phyloP scores from a whole-genome alignment of 148 eudicot species.

The Vaccinium darrowii region DNA sequence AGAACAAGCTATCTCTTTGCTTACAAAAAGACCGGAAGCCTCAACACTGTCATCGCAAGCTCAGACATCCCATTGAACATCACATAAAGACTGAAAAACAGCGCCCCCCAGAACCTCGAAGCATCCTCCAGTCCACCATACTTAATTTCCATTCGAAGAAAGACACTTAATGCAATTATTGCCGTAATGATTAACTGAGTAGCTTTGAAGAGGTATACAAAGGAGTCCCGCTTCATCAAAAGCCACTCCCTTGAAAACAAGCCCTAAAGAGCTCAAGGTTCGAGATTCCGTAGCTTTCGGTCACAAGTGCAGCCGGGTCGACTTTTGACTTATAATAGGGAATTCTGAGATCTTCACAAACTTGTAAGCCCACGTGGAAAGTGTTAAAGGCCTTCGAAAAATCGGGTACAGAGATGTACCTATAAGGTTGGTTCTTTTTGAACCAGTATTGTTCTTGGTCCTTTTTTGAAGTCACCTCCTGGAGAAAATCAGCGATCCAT shows the following conservation, averaged over 20 bases:
- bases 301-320: slow-evolving; percentile 36
- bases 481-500: no score
- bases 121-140: slow-evolving; percentile 28
- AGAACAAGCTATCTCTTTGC: slow-evolving; percentile 37
- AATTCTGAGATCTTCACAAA: no score
- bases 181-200: slow-evolving; percentile 33
- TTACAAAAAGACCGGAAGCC: slow-evolving; percentile 38
- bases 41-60: slow-evolving; percentile 31
- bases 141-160: slow-evolving; percentile 36
- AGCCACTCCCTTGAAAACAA: slow-evolving; percentile 40
- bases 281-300: slow-evolving; percentile 32
- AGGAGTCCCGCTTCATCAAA: slow-evolving; percentile 31
- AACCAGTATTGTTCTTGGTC: no score
- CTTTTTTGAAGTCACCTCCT: no score
- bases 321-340: slow-evolving; percentile 19
- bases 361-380: no score
- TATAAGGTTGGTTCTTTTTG: no score
- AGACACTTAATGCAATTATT: slow-evolving; percentile 27
- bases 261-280: slow-evolving; percentile 34
- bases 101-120: slow-evolving; percentile 29
- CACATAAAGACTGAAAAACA: slow-evolving; percentile 41
- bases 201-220: slow-evolving; percentile 36
- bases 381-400: no score
- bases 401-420: no score
- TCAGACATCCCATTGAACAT: slow-evolving; percentile 46